A percentile compares a stretch with the other conserved stretches of the same genome.
phyloP scores from a whole-genome alignment of 2,329 filamentous ascomycete genomes.

The Incumbomyces lentus region DNA sequence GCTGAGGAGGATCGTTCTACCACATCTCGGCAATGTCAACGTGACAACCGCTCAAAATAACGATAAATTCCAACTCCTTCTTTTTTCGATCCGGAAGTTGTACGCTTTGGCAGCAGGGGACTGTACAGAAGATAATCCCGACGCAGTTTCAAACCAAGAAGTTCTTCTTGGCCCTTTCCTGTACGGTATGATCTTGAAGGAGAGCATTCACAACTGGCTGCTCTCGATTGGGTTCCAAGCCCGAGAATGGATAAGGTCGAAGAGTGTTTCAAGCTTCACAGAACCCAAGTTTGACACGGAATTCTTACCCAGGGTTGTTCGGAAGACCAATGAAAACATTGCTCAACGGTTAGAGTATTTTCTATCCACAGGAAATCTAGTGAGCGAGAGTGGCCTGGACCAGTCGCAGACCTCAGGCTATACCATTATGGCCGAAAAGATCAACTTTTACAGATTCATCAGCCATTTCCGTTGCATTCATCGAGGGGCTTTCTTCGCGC shows the following conservation, averaged over 20 bases:
- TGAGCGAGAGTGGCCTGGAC: conserved; percentile 84
- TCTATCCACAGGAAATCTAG: conserved; percentile 85
- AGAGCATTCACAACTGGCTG: conserved; percentile 83
- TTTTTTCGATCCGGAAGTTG: conserved; percentile 94
- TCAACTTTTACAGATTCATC: conserved; percentile 97
- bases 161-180: conserved; percentile 86
- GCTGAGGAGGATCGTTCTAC: conserved; percentile 75
- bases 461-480: conserved; percentile 99
- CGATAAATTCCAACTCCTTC: conserved; percentile 86
- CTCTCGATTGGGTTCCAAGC: conserved; percentile 47
- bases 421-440: conserved; percentile 94
- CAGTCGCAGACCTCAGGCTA: conserved; percentile 91
- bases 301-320: conserved; percentile 67
- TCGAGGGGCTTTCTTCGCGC: conserved; percentile 95
- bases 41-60: conserved; percentile 74
- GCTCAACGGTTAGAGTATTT: conserved; percentile 88
- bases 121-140: conserved; percentile 87
- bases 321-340: conserved; percentile 76
- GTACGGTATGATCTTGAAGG: conserved; percentile 92
- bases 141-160: conserved; percentile 94
- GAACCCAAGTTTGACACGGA: conserved; percentile 69
- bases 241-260: conserved; percentile 46
- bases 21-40: conserved; percentile 77
- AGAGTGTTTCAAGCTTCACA: conserved; percentile 51
- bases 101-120: conserved; percentile 89